A percentile compares a stretch with the other conserved stretches of the same genome.
phyloP scores from a whole-genome alignment of 768 basidiomycete species.

The Butyriboletus loyo region DNA sequence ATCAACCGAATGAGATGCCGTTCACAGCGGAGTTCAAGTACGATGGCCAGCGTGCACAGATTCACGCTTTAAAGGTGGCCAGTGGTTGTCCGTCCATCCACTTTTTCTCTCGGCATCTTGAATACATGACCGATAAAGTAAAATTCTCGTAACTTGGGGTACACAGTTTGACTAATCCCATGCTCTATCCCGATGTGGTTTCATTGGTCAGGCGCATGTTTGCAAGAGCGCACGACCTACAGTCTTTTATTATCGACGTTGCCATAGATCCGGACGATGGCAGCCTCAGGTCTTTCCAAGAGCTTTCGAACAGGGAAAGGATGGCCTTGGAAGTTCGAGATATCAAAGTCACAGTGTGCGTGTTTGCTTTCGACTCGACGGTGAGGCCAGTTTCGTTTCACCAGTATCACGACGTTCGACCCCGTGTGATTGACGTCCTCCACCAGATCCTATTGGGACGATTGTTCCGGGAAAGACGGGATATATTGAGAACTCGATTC shows the following conservation, averaged over 20 bases:
- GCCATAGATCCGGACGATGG: conserved; percentile 69
- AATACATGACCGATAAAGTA: conserved; percentile 90
- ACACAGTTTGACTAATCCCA: conserved; percentile 6
- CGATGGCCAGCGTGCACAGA: conserved; percentile 83
- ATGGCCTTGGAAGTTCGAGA: conserved; percentile 77
- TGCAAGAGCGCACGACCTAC: conserved; percentile 36
- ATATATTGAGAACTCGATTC: conserved; percentile 62
- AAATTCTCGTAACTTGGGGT: conserved; percentile 4
- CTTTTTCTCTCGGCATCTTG: conserved; percentile 85
- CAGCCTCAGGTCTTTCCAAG: conserved; percentile 76
- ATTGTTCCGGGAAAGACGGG: conserved; percentile 69
- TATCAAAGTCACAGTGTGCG: conserved; percentile 75
- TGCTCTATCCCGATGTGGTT: conserved; percentile 72
- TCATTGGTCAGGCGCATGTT: conserved; percentile 54
- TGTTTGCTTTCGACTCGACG: conserved; percentile 89
- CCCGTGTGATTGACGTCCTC: conserved; percentile 2
- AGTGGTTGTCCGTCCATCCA: conserved; percentile 41
- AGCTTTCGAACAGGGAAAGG: conserved; percentile 78
- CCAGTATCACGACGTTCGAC: background rate
- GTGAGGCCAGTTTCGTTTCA: conserved; percentile 49
- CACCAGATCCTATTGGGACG: conserved; percentile 61
- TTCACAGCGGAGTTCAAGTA: conserved; percentile 92
- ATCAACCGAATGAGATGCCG: conserved; percentile 56
- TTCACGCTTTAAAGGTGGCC: conserved; percentile 48
- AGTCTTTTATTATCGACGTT: conserved; percentile 80